A percentile compares a stretch with the other conserved stretches of the same genome.
These are phyloP conservation scores for Aspergillus incahuasiensis DNA, from an alignment of 495 filamentous ascomycete species.

Conservation along the genomic window DNA sequence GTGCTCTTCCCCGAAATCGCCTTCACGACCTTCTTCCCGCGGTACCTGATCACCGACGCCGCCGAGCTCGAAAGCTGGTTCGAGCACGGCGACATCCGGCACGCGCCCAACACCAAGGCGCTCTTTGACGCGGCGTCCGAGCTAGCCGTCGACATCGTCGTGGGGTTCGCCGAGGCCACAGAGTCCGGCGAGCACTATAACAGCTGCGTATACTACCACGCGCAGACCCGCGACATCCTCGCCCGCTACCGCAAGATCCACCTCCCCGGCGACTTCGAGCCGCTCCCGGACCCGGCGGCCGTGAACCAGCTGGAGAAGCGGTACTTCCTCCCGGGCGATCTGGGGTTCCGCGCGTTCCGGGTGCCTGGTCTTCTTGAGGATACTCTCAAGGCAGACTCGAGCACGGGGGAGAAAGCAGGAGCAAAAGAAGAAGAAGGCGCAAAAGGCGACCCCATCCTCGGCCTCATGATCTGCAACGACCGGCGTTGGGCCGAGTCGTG, in stretches of 20 bases:
- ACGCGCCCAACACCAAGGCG: constrained; percentile 33
- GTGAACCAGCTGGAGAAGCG: constrained; percentile 49
- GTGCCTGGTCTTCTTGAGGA: constrained; percentile 33
- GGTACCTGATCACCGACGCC: constrained; percentile 34
- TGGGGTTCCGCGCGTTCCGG: constrained; percentile 46
- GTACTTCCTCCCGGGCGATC: constrained; percentile 44
- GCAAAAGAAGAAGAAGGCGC: constrained; percentile 23
- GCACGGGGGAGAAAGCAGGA: constrained; percentile 11
- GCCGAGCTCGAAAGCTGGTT: constrained; percentile 40
- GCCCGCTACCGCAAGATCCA: constrained; percentile 49
- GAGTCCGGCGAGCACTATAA: constrained; percentile 38
- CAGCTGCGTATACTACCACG: constrained; percentile 44
- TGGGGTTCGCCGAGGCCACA: constrained; percentile 43
- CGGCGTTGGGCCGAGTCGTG: constrained; percentile 46
- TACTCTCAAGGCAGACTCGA: neutral
- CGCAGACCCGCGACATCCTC: constrained; percentile 31
- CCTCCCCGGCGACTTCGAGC: constrained; percentile 44
- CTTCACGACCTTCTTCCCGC: constrained; percentile 49
- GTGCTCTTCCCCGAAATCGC: constrained; percentile 46
- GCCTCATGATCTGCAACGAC: constrained; percentile 52
- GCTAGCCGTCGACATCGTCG: constrained; percentile 39
- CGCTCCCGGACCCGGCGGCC: constrained; percentile 37
- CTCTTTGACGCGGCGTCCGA: constrained; percentile 42
- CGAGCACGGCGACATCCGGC: constrained; percentile 37
- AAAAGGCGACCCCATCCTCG: constrained; percentile 42